Evolutionary conservation across 805 yeast species (phyloP), one percentile per base, ranked within the genome.

Genomic region (Jamesozyma lodderae): DNA sequence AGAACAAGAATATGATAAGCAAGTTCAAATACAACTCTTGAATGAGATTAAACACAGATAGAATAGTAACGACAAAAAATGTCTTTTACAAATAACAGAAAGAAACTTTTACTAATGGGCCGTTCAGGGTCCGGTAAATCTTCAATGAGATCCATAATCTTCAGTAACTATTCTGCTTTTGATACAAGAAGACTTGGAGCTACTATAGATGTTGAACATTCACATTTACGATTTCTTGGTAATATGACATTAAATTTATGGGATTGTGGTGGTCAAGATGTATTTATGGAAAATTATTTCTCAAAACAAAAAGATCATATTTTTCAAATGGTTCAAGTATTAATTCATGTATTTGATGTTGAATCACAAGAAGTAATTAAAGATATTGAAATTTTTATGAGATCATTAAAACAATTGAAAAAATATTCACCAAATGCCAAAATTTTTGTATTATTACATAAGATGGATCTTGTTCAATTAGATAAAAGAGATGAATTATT

Each of bases 201-300:
- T 9, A 92, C 98, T 0, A 88, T 92, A 41, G 98, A 92, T 55
- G 96, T 92, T n/a, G 98, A 92, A 56, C 96, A 92, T 56, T 86
- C 96, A 2, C 95, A 90, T 62, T 64, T 92, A 40, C 68, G 97
- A 36, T 88, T 92, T 53, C 67, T 92, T 42, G 96, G 96, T 1
- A 88, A 90, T 57, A 86, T 92, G 94, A 87, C 96, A 1, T 67
- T 92, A 33, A 90, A 90, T 52, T 66, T 92, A 17, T 88, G 97
- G 97, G 98, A 92, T 60, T 92, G 98, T 63, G 98, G 97, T 52
- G 95, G 95, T 3, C 98, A 92, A 58, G 96, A 92, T 59, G 86
- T 82, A 2, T 92, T 88, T 49, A 88, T 92, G 85, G 96, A 90
- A 54, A 87, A 85, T 59, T 92, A 92, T 57, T 79, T 85, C 53